Conservation (phyloP, 2,329 filamentous ascomycete genomes). For the Colletotrichum gloeosporioides region DNA sequence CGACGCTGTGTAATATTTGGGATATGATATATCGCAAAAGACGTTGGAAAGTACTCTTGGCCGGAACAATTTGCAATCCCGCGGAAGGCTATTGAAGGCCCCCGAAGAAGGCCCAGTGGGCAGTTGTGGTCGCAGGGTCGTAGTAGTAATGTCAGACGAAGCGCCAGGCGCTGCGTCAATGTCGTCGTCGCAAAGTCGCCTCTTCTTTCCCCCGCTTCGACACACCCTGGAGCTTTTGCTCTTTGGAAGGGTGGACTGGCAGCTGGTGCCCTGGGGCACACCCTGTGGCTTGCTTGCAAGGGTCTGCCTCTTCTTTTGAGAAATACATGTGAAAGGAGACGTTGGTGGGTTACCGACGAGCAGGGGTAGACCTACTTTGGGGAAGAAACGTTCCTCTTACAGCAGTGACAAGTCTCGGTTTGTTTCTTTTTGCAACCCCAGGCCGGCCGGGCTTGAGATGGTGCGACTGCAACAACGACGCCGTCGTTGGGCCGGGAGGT, state of each 20-base stretch:
- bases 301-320: not conserved
- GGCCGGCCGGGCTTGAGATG: not conserved
- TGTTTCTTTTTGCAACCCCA: conserved; percentile 3
- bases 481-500: not conserved
- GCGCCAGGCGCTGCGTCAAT: conserved; percentile 7
- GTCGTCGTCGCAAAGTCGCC: conserved; percentile 3
- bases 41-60: not conserved
- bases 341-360: conserved; percentile 5
- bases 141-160: conserved; percentile 15
- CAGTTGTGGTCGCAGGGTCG: not conserved
- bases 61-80: conserved; percentile 11
- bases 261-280: not conserved
- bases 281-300: not conserved
- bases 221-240: not conserved
- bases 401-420: conserved; percentile 8
- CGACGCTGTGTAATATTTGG: not conserved
- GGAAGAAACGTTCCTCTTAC: conserved; percentile 10
- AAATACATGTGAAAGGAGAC: conserved; percentile 16
- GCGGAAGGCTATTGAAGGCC: conserved; percentile 12
- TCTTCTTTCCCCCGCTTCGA: not conserved
- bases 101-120: not conserved
- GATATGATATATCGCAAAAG: conserved; percentile 9
- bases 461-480: not conserved
- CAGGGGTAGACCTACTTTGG: conserved; percentile 11
- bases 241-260: not conserved